A percentile compares a stretch with the other conserved stretches of the same genome.
Evolutionary conservation across 2,329 filamentous ascomycete species (phyloP).

Genomic region (Clonostachys solani): DNA sequence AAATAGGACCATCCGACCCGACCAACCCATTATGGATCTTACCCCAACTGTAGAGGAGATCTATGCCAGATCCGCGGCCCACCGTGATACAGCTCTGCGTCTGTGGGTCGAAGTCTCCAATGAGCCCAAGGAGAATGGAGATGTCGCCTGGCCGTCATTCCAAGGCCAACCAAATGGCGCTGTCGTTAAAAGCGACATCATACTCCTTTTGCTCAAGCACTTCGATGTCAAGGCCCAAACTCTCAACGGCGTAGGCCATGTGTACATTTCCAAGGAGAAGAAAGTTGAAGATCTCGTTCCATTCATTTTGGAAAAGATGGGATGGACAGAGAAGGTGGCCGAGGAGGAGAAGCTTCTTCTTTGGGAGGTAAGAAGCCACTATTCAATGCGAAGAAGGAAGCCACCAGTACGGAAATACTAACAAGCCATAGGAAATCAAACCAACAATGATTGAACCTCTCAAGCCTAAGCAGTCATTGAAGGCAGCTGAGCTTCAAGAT

Average conservation of each 20-base stretch:
- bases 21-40: conserved; percentile 76
- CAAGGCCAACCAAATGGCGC: conserved; percentile 52
- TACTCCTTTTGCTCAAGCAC: conserved; percentile 88
- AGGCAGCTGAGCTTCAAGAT: conserved; percentile 91
- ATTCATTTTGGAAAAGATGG: conserved; percentile 76
- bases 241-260: conserved; percentile 72
- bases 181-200: conserved; percentile 55
- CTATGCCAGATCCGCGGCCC: conserved; percentile 44
- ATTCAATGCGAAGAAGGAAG: not conserved
- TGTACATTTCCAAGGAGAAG: conserved; percentile 84
- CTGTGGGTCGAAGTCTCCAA: conserved; percentile 83
- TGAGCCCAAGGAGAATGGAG: conserved; percentile 62
- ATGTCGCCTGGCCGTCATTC: conserved; percentile 66
- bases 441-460: conserved; percentile 94
- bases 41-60: conserved; percentile 74
- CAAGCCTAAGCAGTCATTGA: conserved; percentile 85
- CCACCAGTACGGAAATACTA: not conserved
- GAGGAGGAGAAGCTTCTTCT: conserved; percentile 61
- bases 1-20: conserved; percentile 92
- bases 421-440: conserved; percentile 73
- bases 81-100: conserved; percentile 69
- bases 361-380: conserved; percentile 60
- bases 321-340: conserved; percentile 73
- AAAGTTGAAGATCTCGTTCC: conserved; percentile 82
- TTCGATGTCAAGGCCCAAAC: conserved; percentile 78